Evolutionary conservation across 2,329 filamentous ascomycete species (phyloP).

Genomic region (Hymenoscyphus fraxineus): DNA sequence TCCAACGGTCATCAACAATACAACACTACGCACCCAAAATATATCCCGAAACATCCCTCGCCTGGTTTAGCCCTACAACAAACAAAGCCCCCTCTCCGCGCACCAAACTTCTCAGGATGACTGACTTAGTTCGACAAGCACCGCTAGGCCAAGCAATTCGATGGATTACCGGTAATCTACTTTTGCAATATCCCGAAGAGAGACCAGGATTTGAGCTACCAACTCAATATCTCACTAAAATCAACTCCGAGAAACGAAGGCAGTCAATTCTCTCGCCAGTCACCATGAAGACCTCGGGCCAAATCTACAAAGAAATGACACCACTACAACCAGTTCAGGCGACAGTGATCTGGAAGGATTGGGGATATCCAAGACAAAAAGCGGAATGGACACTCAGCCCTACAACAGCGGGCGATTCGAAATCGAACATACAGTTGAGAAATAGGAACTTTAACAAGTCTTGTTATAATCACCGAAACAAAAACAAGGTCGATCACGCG

Average conservation of each 20-base stretch:
- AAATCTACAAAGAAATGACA: neutral
- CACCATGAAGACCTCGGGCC: neutral
- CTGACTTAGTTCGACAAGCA: constrained; percentile 46
- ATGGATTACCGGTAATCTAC: constrained; percentile 46
- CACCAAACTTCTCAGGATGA: neutral
- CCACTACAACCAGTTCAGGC: neutral
- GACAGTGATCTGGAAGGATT: constrained; percentile 1
- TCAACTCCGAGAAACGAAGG: neutral
- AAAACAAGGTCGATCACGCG: too few relatives aligned
- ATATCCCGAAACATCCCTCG: too few relatives aligned
- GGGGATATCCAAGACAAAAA: neutral
- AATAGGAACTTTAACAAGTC: too few relatives aligned
- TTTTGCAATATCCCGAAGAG: constrained; percentile 56
- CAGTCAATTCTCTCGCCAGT: neutral
- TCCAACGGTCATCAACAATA: neutral
- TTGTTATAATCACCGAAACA: too few relatives aligned
- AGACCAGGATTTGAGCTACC: constrained; percentile 49
- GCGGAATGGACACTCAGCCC: neutral
- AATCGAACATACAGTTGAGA: neutral
- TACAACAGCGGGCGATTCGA: neutral
- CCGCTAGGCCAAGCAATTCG: constrained; percentile 54
- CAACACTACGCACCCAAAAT: neutral
- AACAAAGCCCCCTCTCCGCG: neutral
- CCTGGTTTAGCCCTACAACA: neutral
- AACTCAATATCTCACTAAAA: constrained; percentile 19